Percentiles rank a stretch among this genome's conserved stretches.
Evolutionary conservation across 176 grass and related monocot species (phyloP).

Genomic region (Musa schizocarpa): DNA sequence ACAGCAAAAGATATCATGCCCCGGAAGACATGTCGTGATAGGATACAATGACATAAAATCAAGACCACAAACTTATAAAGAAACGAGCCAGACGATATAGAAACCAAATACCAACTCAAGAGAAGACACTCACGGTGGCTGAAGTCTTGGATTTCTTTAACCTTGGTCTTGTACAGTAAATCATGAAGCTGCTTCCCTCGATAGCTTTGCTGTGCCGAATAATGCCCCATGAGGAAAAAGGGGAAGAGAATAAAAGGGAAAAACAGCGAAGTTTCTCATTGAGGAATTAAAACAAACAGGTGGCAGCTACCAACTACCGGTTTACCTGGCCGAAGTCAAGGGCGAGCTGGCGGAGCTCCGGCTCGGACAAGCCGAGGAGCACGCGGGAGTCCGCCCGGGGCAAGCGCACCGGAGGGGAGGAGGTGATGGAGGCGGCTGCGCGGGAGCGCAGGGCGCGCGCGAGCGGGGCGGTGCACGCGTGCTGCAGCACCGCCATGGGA

Average conservation of each 20-base stretch:
- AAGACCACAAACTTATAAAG: not conserved
- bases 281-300: conserved; percentile 9
- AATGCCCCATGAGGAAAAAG: not conserved
- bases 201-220: conserved; percentile 63
- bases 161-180: conserved; percentile 76
- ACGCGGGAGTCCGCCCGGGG: conserved; percentile 35
- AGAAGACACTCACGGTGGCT: conserved; percentile 28
- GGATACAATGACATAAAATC: not conserved
- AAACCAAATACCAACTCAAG: not conserved
- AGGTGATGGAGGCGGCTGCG: conserved; percentile 21
- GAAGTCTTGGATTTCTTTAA: conserved; percentile 77
- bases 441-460: conserved; percentile 21
- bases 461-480: conserved; percentile 48
- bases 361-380: conserved; percentile 72
- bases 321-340: conserved; percentile 64
- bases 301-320: not conserved
- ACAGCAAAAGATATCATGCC: not conserved
- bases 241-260: not conserved
- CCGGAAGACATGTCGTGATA: not conserved
- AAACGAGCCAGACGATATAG: not conserved
- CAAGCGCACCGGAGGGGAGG: conserved; percentile 9
- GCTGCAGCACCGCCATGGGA: conserved; percentile 58
- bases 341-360: conserved; percentile 70
- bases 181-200: conserved; percentile 86
- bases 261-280: not conserved